Percentiles rank a stretch among this genome's conserved stretches.
These are phyloP conservation scores for Ustulina deusta DNA, from an alignment of 2,329 filamentous ascomycete species.

Conservation along the genomic window DNA sequence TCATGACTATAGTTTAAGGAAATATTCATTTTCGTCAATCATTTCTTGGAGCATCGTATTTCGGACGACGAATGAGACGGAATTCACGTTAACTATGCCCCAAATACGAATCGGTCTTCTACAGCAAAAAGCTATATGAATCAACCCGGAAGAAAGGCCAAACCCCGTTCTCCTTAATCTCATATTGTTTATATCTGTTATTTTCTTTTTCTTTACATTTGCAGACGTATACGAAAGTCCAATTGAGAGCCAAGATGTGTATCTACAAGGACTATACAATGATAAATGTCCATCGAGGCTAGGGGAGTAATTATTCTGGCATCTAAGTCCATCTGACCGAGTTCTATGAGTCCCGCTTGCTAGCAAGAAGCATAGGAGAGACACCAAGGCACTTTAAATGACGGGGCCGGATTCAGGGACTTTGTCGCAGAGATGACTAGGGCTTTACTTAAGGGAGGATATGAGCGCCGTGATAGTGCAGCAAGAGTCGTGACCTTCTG, in stretches of 20 bases:
- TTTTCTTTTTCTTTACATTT: background rate
- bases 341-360: constrained; percentile 68
- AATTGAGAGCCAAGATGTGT: background rate
- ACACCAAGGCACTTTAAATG: constrained; percentile 66
- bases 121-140: background rate
- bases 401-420: constrained; percentile 69
- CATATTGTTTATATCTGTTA: background rate
- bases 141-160: background rate
- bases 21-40: background rate
- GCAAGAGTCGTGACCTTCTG: constrained; percentile 63
- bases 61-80: background rate
- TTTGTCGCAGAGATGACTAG: constrained; percentile 63
- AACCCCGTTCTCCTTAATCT: background rate
- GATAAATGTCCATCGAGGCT: constrained; percentile 3
- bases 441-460: constrained; percentile 63
- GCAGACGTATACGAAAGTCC: background rate
- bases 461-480: constrained; percentile 67
- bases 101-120: background rate
- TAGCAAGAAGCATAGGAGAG: constrained; percentile 69
- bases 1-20: background rate
- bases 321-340: constrained; percentile 67
- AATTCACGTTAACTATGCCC: background rate
- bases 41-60: background rate
- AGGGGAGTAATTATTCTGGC: constrained; percentile 61
- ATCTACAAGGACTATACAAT: background rate